These are phyloP conservation scores for Clonostachys rhizophaga DNA, from an alignment of 2,329 filamentous ascomycete species.

Conservation along the genomic window DNA sequence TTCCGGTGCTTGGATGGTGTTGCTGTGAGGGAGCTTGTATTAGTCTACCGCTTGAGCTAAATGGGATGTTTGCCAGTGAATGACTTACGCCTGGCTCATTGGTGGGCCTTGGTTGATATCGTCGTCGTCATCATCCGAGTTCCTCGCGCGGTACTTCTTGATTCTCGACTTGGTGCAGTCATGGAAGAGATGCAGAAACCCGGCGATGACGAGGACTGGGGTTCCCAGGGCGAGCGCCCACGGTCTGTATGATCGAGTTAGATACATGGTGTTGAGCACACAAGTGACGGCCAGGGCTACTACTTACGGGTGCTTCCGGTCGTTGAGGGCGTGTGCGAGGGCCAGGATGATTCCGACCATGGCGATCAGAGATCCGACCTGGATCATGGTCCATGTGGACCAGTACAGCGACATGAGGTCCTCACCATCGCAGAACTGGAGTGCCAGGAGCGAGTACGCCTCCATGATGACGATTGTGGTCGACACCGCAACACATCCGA, in stretches of 20 bases:
- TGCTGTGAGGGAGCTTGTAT: conserved; percentile 10
- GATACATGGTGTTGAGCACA: neutral
- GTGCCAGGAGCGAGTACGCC: conserved; percentile 44
- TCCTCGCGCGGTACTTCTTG: conserved; percentile 14
- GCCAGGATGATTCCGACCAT: conserved; percentile 52
- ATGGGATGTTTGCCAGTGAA: neutral
- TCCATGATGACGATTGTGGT: conserved; percentile 46
- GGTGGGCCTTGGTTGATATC: conserved; percentile 20
- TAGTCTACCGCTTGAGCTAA: neutral
- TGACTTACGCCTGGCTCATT: conserved; percentile 37
- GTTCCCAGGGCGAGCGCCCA: conserved; percentile 58
- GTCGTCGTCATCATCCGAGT: conserved; percentile 6
- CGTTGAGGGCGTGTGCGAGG: conserved; percentile 41
- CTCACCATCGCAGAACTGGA: conserved; percentile 57
- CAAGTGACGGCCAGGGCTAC: too few species aligned
- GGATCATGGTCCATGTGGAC: conserved; percentile 57
- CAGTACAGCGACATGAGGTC: conserved; percentile 56
- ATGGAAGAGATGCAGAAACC: conserved; percentile 43
- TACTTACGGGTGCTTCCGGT: conserved; percentile 48
- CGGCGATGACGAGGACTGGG: conserved; percentile 54
- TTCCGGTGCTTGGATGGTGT: conserved; percentile 26
- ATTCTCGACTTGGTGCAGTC: conserved; percentile 28
- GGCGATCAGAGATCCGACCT: conserved; percentile 53
- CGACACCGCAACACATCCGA: conserved; percentile 37
- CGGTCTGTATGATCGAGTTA: conserved; percentile 22